These are phyloP conservation scores for Hypholoma sublateritium DNA, from an alignment of 768 basidiomycete genomes.

Conservation along the genomic window DNA sequence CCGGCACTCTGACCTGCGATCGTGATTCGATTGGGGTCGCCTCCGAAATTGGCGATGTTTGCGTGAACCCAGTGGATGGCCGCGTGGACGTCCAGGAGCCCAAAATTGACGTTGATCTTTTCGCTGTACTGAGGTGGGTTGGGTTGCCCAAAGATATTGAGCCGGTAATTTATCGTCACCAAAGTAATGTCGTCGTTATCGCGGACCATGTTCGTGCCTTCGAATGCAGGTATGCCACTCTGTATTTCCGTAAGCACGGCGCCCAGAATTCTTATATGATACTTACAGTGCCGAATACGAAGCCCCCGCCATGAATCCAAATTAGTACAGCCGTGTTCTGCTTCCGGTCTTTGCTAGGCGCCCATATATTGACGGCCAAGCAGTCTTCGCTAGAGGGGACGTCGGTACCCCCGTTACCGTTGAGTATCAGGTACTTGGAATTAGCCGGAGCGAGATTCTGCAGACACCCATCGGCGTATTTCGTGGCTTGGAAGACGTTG, in stretches of 20 bases:
- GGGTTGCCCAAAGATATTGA: constrained; percentile 41
- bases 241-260: constrained; percentile 5
- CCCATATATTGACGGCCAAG: constrained; percentile 38
- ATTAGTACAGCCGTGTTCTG: constrained; percentile 36
- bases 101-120: constrained; percentile 33
- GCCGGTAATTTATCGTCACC: constrained; percentile 38
- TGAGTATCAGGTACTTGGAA: constrained; percentile 24
- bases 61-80: constrained; percentile 46
- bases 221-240: constrained; percentile 27
- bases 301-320: constrained; percentile 40
- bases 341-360: constrained; percentile 28
- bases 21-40: constrained; percentile 36
- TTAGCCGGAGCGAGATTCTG: constrained; percentile 20
- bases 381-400: constrained; percentile 34
- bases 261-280: no score
- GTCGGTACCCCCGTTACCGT: constrained; percentile 21
- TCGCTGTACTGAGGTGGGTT: constrained; percentile 32
- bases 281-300: constrained; percentile 35
- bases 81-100: constrained; percentile 36
- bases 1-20: constrained; percentile 40
- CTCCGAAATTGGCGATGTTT: constrained; percentile 46
- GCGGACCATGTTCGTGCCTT: constrained; percentile 30
- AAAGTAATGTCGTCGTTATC: constrained; percentile 34
- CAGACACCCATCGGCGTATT: constrained; percentile 29
- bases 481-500: constrained; percentile 18